phyloP scores from a whole-genome alignment of 2,329 filamentous ascomycete genomes.

The Sphaerostilbella broomeana region DNA sequence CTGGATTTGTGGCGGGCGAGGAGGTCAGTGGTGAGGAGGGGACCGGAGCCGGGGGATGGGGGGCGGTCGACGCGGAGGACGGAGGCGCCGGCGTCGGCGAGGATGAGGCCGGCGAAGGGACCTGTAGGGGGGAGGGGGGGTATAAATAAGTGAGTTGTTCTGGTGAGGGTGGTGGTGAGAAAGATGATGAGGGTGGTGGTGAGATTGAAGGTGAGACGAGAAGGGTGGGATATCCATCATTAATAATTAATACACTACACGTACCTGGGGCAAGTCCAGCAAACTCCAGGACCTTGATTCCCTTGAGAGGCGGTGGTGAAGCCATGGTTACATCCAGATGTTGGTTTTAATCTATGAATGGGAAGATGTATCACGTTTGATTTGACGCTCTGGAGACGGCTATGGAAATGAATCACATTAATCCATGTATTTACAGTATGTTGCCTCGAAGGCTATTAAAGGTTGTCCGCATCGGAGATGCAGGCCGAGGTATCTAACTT shows the following conservation, averaged over 20 bases:
- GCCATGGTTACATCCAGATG: not conserved
- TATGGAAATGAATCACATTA: too few species aligned
- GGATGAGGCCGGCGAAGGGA: slow-evolving; percentile 80
- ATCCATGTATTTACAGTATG: too few species aligned
- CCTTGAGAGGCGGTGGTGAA: slow-evolving; percentile 33
- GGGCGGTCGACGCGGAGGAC: slow-evolving; percentile 79
- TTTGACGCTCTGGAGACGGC: too few species aligned
- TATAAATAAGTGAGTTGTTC: not conserved
- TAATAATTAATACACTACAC: too few species aligned
- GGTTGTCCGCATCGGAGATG: too few species aligned
- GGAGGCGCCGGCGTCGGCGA: slow-evolving; percentile 82
- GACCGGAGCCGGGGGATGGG: slow-evolving; percentile 38
- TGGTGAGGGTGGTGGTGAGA: not conserved
- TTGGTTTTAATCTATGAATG: not conserved
- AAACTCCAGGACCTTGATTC: slow-evolving; percentile 53
- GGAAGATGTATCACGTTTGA: too few species aligned
- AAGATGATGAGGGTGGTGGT: not conserved
- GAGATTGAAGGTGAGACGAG: not conserved
- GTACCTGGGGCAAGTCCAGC: slow-evolving; percentile 57
- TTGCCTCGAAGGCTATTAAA: too few species aligned
- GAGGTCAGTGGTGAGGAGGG: slow-evolving; percentile 55
- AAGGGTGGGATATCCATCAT: too few species aligned
- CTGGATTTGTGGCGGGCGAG: slow-evolving; percentile 77
- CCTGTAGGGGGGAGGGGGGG: slow-evolving; percentile 40
- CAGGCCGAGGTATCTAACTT: too few species aligned